Evolutionary conservation across 371 early-diverging fungal species (phyloP), one percentile per base, ranked within the genome.

Genomic region (Apophysomyces ossiformis): DNA sequence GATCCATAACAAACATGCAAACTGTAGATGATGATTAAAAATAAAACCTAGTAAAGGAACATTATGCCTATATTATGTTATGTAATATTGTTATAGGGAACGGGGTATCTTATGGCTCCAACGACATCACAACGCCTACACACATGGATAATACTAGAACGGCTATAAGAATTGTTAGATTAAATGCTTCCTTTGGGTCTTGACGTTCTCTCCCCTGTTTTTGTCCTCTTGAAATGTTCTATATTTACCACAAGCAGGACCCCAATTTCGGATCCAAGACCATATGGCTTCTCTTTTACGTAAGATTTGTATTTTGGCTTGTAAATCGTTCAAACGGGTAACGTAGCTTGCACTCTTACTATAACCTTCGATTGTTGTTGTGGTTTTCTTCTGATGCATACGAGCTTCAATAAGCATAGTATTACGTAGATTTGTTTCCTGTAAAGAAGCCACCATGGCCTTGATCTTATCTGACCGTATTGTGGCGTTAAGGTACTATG

Each of bases 311-410:
- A 67, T 57, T 39, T 67, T 67, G 37, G 18, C 54, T 37, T 62
- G 62, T 38, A 67, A 21, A 7, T 58, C 62, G 13, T 57, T 44
- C 37, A 67, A 21, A 5, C 62, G 62, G 1, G 56, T 44, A 13
- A 45, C 63, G 16, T 61, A 67, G 35, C 62, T 62, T 62, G 62
- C 58, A 41, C 63, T 62, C 39, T 62, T 67, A 21, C 56, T 45
- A 32, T 67, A 67, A 4, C 63, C 63, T 38, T 67, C 67, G 50
- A 67, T 67, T 35, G 62, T 44, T 37, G 39, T 57, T n/a, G 62
- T 62, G 2, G 58, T 57, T 32, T 35, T 61, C 21, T 67, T 67
- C n/a, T 67, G 67, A 5, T 16, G 58, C 45, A 38, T 32, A n/a
- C 63, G 62, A 32, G 67, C 58, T 18, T 67, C 58, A 13, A 18